Conservation (phyloP, 139 green algal genomes). For the Prasinococcaceae sp. region DNA sequence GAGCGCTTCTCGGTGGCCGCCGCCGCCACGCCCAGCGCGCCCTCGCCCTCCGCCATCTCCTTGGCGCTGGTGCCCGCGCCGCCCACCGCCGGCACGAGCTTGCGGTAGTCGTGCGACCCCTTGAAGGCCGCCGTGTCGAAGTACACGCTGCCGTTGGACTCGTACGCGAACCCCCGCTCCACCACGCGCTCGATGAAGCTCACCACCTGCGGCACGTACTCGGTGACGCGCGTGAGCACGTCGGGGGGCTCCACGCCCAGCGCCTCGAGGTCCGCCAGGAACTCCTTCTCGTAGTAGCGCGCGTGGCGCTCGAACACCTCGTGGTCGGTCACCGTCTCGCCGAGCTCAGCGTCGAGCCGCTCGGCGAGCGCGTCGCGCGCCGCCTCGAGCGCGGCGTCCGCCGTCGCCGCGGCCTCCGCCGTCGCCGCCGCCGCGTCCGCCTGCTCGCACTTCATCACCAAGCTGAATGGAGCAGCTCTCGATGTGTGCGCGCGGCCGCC, state of each 20-base stretch:
- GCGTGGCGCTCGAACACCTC: constrained; percentile 74
- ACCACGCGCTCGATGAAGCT: constrained; percentile 25
- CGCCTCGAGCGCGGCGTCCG: neutral
- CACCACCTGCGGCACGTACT: constrained; percentile 80
- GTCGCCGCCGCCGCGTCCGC: neutral
- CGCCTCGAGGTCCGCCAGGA: constrained; percentile 78
- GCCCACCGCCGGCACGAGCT: constrained; percentile 47
- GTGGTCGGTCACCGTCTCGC: constrained; percentile 50
- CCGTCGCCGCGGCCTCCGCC: no score
- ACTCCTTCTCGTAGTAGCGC: constrained; percentile 70
- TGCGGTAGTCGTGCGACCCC: constrained; percentile 69
- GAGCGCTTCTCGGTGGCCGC: constrained; percentile 71
- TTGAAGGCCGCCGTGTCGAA: constrained; percentile 83
- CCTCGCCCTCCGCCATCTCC: constrained; percentile 2
- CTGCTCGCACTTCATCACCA: neutral
- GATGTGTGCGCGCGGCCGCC: no score
- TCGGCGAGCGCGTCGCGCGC: constrained; percentile 58
- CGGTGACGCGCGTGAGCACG: constrained; percentile 79
- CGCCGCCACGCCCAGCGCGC: constrained; percentile 35
- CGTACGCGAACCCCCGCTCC: constrained; percentile 33
- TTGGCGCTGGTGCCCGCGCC: constrained; percentile 2
- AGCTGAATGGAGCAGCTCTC: no score
- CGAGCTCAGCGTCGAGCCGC: constrained; percentile 51
- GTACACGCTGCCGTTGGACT: constrained; percentile 72
- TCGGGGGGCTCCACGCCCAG: constrained; percentile 61